Conservation (phyloP, 192 early-diverging fungal species). For the Gonapodya prolifera region DNA sequence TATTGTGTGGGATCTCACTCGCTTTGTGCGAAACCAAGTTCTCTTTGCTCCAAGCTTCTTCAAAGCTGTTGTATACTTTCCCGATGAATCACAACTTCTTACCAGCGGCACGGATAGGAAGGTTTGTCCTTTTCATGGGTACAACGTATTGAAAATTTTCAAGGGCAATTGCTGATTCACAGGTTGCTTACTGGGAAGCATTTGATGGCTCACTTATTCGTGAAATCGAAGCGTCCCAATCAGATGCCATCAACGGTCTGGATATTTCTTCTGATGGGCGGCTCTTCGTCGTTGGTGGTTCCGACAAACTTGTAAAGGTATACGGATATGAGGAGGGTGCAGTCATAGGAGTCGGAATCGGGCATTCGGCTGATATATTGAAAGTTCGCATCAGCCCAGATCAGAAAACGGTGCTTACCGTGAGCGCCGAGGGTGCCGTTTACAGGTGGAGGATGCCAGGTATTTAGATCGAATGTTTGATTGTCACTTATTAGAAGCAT, state of each 20-base stretch:
- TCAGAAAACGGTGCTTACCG: conserved; percentile 28
- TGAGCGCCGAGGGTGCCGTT: conserved; percentile 37
- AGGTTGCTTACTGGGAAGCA: conserved; percentile 50
- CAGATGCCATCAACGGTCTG: conserved; percentile 43
- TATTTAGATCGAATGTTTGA: no score
- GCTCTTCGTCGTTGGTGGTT: conserved; percentile 42
- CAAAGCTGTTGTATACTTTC: conserved; percentile 39
- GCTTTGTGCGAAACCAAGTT: conserved; percentile 49
- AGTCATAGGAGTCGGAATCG: conserved; percentile 34
- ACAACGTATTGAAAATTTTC: background rate
- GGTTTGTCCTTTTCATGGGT: conserved; percentile 9
- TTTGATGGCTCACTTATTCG: conserved; percentile 44
- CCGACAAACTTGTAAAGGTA: conserved; percentile 45
- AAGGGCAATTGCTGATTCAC: background rate
- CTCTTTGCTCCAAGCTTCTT: conserved; percentile 47
- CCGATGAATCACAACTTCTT: conserved; percentile 41
- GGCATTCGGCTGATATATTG: conserved; percentile 47
- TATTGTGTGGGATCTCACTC: conserved; percentile 44
- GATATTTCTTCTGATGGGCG: conserved; percentile 37
- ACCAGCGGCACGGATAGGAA: conserved; percentile 47
- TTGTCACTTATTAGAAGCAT: no score
- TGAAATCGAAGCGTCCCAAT: conserved; percentile 43
- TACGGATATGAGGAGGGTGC: conserved; percentile 49
- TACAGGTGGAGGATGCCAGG: conserved; percentile 33
- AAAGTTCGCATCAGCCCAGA: conserved; percentile 43